Conservation (phyloP, 1,139 yeast species). For the Kurtzmaniella quercitrusa region DNA sequence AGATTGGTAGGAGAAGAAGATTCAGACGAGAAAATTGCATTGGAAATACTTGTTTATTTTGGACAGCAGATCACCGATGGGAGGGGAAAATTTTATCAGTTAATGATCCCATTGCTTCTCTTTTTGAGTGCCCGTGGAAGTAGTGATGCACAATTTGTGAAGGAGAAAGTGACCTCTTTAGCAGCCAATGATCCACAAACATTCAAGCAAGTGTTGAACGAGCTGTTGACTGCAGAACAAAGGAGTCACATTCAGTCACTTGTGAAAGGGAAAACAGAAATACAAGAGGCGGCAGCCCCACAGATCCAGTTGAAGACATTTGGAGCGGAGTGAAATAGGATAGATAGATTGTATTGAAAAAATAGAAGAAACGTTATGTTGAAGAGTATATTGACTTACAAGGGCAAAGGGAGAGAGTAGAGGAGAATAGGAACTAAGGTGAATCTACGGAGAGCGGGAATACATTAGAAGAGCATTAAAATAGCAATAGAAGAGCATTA, state of each 20-base stretch:
- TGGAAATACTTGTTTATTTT: conserved; percentile 54
- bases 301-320: conserved; percentile 35
- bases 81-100: conserved; percentile 24
- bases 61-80: conserved; percentile 29
- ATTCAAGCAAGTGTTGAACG: conserved; percentile 51
- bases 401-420: too few species aligned
- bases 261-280: conserved; percentile 20
- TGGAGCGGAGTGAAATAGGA: conserved; percentile 11
- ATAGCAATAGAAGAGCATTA: too few species aligned
- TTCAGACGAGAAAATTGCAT: conserved; percentile 36
- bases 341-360: too few species aligned
- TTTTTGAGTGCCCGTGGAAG: conserved; percentile 27
- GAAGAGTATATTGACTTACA: too few species aligned
- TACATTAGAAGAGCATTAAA: too few species aligned
- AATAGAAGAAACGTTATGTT: too few species aligned
- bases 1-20: conserved; percentile 15
- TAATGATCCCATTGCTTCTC: conserved; percentile 49
- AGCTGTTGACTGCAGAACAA: conserved; percentile 32
- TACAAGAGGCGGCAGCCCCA: conserved; percentile 14
- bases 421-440: too few species aligned
- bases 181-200: conserved; percentile 44
- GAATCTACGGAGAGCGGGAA: too few species aligned
- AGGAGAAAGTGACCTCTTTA: conserved; percentile 48
- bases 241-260: conserved; percentile 37
- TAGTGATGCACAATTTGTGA: conserved; percentile 37